phyloP scores from a whole-genome alignment of 2,329 filamentous ascomycete genomes.

The Neonectria punicea region DNA sequence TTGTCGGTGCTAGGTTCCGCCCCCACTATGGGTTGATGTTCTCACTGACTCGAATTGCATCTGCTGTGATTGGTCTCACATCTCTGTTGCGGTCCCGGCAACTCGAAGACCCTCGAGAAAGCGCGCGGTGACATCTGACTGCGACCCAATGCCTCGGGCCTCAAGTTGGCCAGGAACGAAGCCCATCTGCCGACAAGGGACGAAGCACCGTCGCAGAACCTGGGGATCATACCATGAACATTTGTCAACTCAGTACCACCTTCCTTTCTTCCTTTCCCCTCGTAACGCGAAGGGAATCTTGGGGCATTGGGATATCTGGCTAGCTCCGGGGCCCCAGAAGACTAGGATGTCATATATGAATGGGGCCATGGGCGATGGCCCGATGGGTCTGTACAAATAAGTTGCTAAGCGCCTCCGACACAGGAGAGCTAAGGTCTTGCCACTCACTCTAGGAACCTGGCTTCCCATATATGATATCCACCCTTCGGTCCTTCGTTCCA shows the following conservation, averaged over 20 bases:
- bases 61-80: conserved; percentile 14
- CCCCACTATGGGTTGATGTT: conserved; percentile 19
- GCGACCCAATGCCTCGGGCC: background rate
- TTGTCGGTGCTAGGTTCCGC: background rate
- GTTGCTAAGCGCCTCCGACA: conserved; percentile 20
- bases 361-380: conserved; percentile 4
- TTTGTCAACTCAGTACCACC: background rate
- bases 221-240: conserved; percentile 1
- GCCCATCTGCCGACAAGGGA: background rate
- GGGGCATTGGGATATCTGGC: conserved; percentile 7
- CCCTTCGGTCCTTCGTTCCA: background rate
- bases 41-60: conserved; percentile 12
- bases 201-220: background rate
- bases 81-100: conserved; percentile 11
- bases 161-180: background rate
- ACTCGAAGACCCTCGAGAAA: background rate
- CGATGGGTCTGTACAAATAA: conserved; percentile 9
- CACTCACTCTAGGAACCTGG: background rate
- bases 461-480: conserved; percentile 7
- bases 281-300: conserved; percentile 2
- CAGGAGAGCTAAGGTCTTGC: conserved; percentile 8
- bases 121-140: background rate
- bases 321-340: conserved; percentile 24
- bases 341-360: background rate
- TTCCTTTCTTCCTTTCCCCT: background rate